phyloP scores from a whole-genome alignment of 2,329 filamentous ascomycete species.

The Penicillium polonicum region DNA sequence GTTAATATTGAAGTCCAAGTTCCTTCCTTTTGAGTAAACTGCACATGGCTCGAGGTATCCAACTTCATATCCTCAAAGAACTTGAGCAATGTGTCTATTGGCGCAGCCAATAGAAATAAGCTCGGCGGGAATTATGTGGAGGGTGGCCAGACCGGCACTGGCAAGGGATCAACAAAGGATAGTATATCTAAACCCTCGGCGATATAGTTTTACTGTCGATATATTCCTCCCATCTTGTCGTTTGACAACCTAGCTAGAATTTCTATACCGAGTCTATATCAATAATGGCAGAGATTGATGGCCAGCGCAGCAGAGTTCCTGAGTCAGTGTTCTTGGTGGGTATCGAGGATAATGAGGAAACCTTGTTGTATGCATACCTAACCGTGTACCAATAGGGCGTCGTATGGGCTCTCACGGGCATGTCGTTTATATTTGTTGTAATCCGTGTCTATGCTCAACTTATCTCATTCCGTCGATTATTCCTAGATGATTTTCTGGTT shows the following conservation, averaged over 20 bases:
- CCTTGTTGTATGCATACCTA: neutral
- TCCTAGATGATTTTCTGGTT: conserved; percentile 18
- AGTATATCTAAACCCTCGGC: neutral
- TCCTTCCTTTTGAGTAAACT: neutral
- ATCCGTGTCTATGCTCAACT: conserved; percentile 15
- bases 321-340: conserved; percentile 6
- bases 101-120: neutral
- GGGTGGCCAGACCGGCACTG: neutral
- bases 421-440: conserved; percentile 9
- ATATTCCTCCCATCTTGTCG: neutral
- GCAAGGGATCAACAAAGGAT: neutral
- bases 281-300: no score
- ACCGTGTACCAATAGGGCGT: neutral
- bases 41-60: neutral
- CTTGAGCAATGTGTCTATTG: neutral
- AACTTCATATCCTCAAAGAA: neutral
- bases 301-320: neutral
- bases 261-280: neutral
- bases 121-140: neutral
- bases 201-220: neutral
- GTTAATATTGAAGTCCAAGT: neutral
- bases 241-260: no score
- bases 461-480: conserved; percentile 12
- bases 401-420: conserved; percentile 15
- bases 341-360: neutral